Evolutionary conservation across 2,329 filamentous ascomycete species (phyloP).

Genomic region (Drechslerella dactyloides): DNA sequence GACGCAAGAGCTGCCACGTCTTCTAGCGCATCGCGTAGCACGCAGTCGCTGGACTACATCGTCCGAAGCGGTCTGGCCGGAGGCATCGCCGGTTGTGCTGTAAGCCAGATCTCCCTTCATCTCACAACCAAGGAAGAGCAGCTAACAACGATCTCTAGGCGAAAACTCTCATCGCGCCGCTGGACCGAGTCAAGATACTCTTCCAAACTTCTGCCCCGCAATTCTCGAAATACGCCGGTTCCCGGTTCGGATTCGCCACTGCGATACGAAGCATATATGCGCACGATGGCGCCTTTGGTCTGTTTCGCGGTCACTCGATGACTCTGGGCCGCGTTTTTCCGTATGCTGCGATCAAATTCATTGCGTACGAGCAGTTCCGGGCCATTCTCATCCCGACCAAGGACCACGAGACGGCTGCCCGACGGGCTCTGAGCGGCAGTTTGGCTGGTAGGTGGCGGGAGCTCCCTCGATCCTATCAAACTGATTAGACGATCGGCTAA

Average conservation of each 20-base stretch:
- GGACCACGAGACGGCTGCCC: slow-evolving; percentile 77
- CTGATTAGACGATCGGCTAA: slow-evolving; percentile 58
- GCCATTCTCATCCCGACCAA: slow-evolving; percentile 73
- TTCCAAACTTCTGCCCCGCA: slow-evolving; percentile 95
- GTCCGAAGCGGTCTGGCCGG: slow-evolving; percentile 84
- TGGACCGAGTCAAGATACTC: slow-evolving; percentile 97
- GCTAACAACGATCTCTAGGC: slow-evolving; percentile 64
- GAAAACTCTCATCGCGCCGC: slow-evolving; percentile 92
- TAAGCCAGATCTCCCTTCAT: slow-evolving; percentile 62
- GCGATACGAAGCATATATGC: slow-evolving; percentile 84
- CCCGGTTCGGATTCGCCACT: slow-evolving; percentile 80
- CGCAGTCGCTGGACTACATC: slow-evolving; percentile 71
- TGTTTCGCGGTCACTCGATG: slow-evolving; percentile 93
- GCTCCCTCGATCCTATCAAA: neutral
- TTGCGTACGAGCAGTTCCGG: slow-evolving; percentile 96
- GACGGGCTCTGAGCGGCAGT: slow-evolving; percentile 76
- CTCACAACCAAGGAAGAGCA: neutral
- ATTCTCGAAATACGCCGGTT: slow-evolving; percentile 89
- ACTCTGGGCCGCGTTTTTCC: slow-evolving; percentile 94
- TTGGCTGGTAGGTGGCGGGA: slow-evolving; percentile 62
- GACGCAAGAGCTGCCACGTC: slow-evolving; percentile 10
- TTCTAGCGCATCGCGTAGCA: slow-evolving; percentile 19
- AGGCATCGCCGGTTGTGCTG: slow-evolving; percentile 87
- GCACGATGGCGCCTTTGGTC: slow-evolving; percentile 73
- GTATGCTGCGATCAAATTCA: slow-evolving; percentile 96